phyloP scores from a whole-genome alignment of 345 rosid species.

The Excoecaria cochinchinensis region DNA sequence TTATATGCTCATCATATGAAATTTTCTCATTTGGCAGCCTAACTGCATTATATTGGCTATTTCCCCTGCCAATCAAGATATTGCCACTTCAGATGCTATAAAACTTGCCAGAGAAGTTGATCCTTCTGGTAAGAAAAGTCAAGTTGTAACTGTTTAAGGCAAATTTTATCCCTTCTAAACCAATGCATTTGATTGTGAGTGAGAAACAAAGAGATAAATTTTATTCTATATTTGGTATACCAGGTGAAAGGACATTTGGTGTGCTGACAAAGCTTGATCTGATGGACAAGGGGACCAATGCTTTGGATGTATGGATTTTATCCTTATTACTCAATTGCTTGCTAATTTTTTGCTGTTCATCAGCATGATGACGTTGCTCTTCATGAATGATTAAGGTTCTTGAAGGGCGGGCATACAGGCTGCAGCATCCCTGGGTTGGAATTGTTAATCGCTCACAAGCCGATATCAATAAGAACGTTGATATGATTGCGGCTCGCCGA shows the following conservation, averaged over 20 bases:
- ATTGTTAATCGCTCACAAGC: conserved; percentile 99
- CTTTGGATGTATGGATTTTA: conserved; percentile 61
- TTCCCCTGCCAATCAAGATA: conserved; percentile 99
- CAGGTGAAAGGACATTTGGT: conserved; percentile 98
- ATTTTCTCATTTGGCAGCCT: conserved; percentile 59
- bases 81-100: conserved; percentile 99
- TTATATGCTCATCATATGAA: conserved; percentile 18
- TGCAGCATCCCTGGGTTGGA: conserved; percentile 99
- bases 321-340: conserved; percentile 15
- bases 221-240: conserved; percentile 19
- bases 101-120: conserved; percentile 99
- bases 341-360: conserved; percentile 5
- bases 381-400: conserved; percentile 58
- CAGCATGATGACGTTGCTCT: conserved; percentile 23
- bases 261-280: conserved; percentile 96
- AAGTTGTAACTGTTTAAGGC: conserved; percentile 17
- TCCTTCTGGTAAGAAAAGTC: conserved; percentile 66
- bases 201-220: conserved; percentile 1
- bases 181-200: not conserved
- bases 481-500: conserved; percentile 86
- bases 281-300: conserved; percentile 99
- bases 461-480: conserved; percentile 94
- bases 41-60: conserved; percentile 96
- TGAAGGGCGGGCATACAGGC: conserved; percentile 89
- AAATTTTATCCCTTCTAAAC: not conserved